Evolutionary conservation across 306 rosid genomes (phyloP), one percentile per base, ranked within the genome.

Genomic region (Dalbergia oliveri): DNA sequence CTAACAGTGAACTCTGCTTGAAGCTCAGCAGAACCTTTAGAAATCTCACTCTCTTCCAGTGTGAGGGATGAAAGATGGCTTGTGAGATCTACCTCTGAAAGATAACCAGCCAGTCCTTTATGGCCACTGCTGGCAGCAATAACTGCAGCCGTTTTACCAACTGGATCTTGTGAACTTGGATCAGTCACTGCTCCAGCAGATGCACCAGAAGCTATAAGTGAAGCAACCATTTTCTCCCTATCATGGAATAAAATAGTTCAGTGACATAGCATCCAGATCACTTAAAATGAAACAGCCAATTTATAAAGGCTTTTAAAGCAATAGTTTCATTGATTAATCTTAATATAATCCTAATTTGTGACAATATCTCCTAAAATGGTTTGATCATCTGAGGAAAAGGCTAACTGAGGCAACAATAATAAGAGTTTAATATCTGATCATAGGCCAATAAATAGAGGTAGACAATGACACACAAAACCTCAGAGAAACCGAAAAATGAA

Each of bases 111-210:
- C 79, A 96, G 89, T 79, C 99, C 99, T 82, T 89, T 89, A 70
- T 93, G 97, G 68, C 97, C 94, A 79, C 65, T 61, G 75, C 65
- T 68, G 77, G 89, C 90, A 49, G 99, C 99, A 75, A 96, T 81
- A 72, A 93, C 76, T 10, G 98, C 99, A 8, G 98, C 91, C 43
- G 96, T 96, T 90, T 85, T 86, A 67, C 99, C 99, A 11, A 10
- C 73, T 63, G 92, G 97, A 78, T 96, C 92, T 85, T 86, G 84
- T 56, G 89, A 39, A 73, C 39, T 86, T 56, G 99, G 98, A 84
- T 96, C 99, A 44, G 99, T 96, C 86, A 96, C 98, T 54, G 99
- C 98, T 53, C 97, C 97, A 72, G 99, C 97, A 82, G 88, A 91
- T 69, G 99, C 99, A 82, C 93, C 97, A 19, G 99, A 88, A 66